Evolutionary conservation across 163 green algal genomes (phyloP), one percentile per base, ranked within the genome.

Genomic region (Coccomyxa subellipsoidea): DNA sequence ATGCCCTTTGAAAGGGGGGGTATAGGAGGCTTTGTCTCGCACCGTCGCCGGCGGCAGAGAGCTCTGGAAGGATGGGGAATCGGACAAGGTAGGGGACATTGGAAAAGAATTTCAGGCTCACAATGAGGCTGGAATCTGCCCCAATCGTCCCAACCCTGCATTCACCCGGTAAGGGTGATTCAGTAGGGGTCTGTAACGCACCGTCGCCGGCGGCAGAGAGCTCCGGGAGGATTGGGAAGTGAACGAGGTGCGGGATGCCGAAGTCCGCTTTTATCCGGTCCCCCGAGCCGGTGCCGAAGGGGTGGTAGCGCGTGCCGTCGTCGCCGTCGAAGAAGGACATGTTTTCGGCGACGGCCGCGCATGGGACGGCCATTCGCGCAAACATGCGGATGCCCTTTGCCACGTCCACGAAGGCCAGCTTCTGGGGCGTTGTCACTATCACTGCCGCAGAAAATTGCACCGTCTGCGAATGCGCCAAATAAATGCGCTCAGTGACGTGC

Each of bases 311-410:
- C 87, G 93, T 93, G 53, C 95, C 96, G 69, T 95, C 93, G 39
- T 95, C 91, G 0, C 81, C 96, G 10, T 98, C 95, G 89, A 99
- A 99, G 90, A 94, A 98, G 0, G 83, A 89, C 96, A 99, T 99
- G 94, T 99, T 99, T 90, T 99, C 96, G 27, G 98, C 96, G 15
- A 99, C 95, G 25, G 94, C 92, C 69, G 98, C 95, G 79, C 95
- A 98, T 0, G 96, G 96, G 81, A 99, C 95, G 80, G 90, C 85
- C 38, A 99, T 90, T 81, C 95, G 95, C 23, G 95, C 93, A 90
- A 99, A 99, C 96, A 99, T 99, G 86, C 95, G 92, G 83, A 99
- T 95, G 78, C 95, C 94, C 89, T 98, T 98, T 69, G 93, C 94
- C 31, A 98, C 95, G 80, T 98, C 95, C 27, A 98, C 95, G 89